Base-by-base conservation (phyloP, 2,329 filamentous ascomycete species). In the Epichloe hybrida region DNA sequence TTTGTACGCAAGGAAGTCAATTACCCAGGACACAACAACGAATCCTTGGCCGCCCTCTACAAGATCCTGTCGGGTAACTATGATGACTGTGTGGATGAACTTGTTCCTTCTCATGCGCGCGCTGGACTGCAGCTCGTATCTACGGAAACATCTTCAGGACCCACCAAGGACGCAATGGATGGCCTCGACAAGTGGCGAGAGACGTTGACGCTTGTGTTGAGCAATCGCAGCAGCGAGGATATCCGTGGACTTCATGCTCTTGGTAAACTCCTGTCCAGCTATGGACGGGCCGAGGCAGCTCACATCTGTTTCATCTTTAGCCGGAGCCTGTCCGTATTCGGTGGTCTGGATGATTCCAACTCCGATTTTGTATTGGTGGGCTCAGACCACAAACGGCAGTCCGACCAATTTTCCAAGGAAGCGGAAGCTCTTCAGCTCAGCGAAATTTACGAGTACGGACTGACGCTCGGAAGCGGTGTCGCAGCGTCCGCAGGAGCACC, bases 1-100 rank as follows among this genome's bases (percentile, higher is more conserved):
- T 98, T 98, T 61, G 85, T 98, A 17, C 84, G 89, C 57, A 90
- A 94, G 61, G 93, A 98, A 65, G 88, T 98, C 50, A 94, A 93
- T 64, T 84, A 84, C 49, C 72, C 83, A 3, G 82, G 86, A 2
- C 81, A 83, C 50, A 87, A 85, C 58, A 89, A 89, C 49, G 86
- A 96, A 65, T 87, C 91, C 2, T 74, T 98, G 44, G 90, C 91
- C 34, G 88, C 91, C 0, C 70, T 98, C 3, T 98, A 98, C 65
- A 88, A 95, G 62, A 83, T 97, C 1, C 83, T 98, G 54, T 93
- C 90, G 23, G 91, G 93, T 0, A 98, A 96, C 62, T 81, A 85
- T 52, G 90, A 96, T 56, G 93, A 98, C 59, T 94, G 89, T 57
- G 83, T 97, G 15, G 93, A 98, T 64, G 90, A 97, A 66, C 81